phyloP scores from a whole-genome alignment of 768 basidiomycete species.

The Boletus rufocinnamomeus region DNA sequence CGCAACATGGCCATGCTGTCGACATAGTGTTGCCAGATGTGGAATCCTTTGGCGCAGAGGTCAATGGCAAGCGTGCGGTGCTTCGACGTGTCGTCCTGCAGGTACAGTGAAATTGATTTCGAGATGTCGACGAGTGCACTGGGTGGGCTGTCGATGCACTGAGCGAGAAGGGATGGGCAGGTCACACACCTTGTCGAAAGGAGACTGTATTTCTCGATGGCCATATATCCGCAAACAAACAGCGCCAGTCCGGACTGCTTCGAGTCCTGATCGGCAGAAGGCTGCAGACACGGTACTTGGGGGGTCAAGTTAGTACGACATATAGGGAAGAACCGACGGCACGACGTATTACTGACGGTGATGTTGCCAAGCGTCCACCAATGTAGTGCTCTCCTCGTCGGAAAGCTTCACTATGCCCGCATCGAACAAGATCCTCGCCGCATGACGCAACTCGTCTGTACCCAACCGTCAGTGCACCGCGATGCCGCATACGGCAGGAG shows the following conservation, averaged over 20 bases:
- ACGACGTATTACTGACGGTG: slow-evolving; percentile 45
- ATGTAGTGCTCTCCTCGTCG: slow-evolving; percentile 60
- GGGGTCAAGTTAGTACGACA: slow-evolving; percentile 12
- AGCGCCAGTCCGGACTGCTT: slow-evolving; percentile 66
- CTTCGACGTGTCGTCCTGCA: slow-evolving; percentile 69
- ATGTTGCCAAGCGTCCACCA: slow-evolving; percentile 67
- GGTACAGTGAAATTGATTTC: slow-evolving; percentile 74
- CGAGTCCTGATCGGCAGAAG: slow-evolving; percentile 60
- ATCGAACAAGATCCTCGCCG: slow-evolving; percentile 78
- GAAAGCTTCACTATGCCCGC: slow-evolving; percentile 65
- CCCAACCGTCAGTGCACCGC: slow-evolving; percentile 7
- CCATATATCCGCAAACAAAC: slow-evolving; percentile 81
- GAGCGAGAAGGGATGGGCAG: neutral
- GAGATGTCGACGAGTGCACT: slow-evolving; percentile 85
- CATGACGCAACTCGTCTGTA: slow-evolving; percentile 72
- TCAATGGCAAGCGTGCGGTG: slow-evolving; percentile 82
- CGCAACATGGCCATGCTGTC: slow-evolving; percentile 89
- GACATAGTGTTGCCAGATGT: slow-evolving; percentile 92
- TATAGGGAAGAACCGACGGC: neutral
- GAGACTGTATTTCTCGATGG: slow-evolving; percentile 75
- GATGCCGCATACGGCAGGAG: neutral
- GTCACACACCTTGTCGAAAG: slow-evolving; percentile 65
- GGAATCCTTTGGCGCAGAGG: slow-evolving; percentile 87
- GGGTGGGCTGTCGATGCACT: neutral
- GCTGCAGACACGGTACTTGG: slow-evolving; percentile 63